Conservation (phyloP, 306 rosid species). For the Vigna unguiculata region DNA sequence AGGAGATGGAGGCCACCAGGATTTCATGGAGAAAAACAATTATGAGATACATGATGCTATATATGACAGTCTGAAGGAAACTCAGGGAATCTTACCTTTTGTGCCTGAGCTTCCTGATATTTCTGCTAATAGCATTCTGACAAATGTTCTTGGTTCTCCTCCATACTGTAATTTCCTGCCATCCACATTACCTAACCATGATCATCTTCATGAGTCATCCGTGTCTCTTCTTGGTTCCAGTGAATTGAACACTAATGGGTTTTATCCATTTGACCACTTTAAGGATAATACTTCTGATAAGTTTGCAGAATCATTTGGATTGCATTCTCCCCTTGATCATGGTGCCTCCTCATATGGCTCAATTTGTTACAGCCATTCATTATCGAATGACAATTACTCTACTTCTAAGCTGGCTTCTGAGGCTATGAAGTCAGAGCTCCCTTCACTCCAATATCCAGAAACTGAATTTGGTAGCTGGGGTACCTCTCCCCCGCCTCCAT, state of each 20-base stretch:
- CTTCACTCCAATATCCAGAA: conserved; percentile 99
- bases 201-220: conserved; percentile 71
- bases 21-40: conserved; percentile 54
- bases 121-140: conserved; percentile 53
- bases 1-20: conserved; percentile 57
- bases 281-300: conserved; percentile 57
- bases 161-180: conserved; percentile 61
- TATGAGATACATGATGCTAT: conserved; percentile 69
- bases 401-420: conserved; percentile 77
- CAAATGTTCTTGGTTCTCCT: conserved; percentile 69
- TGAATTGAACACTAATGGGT: conserved; percentile 53
- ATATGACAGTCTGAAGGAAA: conserved; percentile 62
- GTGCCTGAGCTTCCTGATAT: conserved; percentile 62
- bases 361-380: conserved; percentile 70
- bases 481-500: conserved; percentile 61
- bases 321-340: conserved; percentile 61
- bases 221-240: conserved; percentile 58
- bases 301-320: conserved; percentile 56
- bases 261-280: conserved; percentile 56
- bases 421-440: conserved; percentile 98
- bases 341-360: conserved; percentile 58
- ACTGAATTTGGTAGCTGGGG: conserved; percentile 81
- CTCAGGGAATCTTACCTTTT: conserved; percentile 59
- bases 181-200: conserved; percentile 63
- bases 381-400: conserved; percentile 87